Percentiles rank a stretch among this genome's conserved stretches.
phyloP scores from a whole-genome alignment of 331 rosid species.

The Pyrus hybrid region DNA sequence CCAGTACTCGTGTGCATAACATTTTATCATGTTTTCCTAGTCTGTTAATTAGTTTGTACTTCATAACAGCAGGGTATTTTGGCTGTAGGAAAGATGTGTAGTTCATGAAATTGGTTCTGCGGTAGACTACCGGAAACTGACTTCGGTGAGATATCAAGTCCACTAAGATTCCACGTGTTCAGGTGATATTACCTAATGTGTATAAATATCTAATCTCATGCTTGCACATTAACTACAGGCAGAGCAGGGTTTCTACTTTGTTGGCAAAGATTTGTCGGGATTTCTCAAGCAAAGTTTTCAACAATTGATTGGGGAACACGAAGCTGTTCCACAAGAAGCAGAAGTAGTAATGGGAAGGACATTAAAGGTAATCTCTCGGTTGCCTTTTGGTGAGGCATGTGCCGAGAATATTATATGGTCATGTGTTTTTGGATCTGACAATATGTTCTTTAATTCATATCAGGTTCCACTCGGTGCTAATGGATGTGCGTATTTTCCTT shows the following conservation, averaged over 20 bases:
- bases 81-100: slow-evolving; percentile 81
- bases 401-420: neutral
- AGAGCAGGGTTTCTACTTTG: slow-evolving; percentile 73
- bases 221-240: slow-evolving; percentile 48
- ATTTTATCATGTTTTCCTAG: neutral
- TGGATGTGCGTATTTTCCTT: slow-evolving; percentile 81
- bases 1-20: neutral
- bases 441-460: slow-evolving; percentile 2
- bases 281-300: slow-evolving; percentile 60
- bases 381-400: neutral
- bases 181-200: neutral
- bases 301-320: slow-evolving; percentile 53
- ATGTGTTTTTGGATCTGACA: neutral
- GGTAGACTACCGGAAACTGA: slow-evolving; percentile 81
- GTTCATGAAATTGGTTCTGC: slow-evolving; percentile 89
- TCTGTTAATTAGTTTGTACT: neutral
- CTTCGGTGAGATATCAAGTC: slow-evolving; percentile 58
- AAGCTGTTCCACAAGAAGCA: slow-evolving; percentile 63
- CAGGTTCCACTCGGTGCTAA: slow-evolving; percentile 85
- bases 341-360: slow-evolving; percentile 94
- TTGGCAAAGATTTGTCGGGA: slow-evolving; percentile 57
- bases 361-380: slow-evolving; percentile 40
- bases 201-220: slow-evolving; percentile 9
- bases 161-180: neutral
- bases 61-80: slow-evolving; percentile 10